Conservation (phyloP, 257 asterid genomes). For the Solanum etuberosum region DNA sequence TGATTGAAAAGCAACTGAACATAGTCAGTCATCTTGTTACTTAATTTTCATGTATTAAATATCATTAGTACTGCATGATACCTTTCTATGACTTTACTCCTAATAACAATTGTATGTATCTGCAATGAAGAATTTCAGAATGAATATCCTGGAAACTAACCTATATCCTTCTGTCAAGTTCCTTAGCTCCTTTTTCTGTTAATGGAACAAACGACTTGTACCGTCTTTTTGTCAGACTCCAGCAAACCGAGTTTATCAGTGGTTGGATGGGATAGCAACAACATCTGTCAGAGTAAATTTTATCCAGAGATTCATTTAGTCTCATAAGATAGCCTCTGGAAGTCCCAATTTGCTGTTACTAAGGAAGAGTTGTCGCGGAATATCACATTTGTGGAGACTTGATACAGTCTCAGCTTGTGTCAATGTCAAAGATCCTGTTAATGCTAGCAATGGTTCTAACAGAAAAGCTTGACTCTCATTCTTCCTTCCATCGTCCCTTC, state of each 20-base stretch:
- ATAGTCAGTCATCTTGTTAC: neutral
- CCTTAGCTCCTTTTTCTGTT: neutral
- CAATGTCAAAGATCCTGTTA: slow-evolving; percentile 40
- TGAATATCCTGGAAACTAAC: neutral
- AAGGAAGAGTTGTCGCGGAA: slow-evolving; percentile 45
- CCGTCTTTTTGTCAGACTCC: neutral
- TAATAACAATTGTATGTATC: neutral
- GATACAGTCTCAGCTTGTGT: slow-evolving; percentile 49
- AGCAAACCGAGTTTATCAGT: neutral
- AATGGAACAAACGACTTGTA: neutral
- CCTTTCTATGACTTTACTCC: neutral
- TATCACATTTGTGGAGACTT: slow-evolving; percentile 46
- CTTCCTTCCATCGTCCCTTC: slow-evolving; percentile 33
- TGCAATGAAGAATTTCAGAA: neutral
- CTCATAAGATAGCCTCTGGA: slow-evolving; percentile 51
- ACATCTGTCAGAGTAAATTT: neutral
- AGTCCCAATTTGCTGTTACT: slow-evolving; percentile 26
- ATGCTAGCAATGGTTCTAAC: slow-evolving; percentile 46
- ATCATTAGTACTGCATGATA: neutral
- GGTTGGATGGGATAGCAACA: slow-evolving; percentile 12
- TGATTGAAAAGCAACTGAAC: neutral
- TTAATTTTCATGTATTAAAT: neutral
- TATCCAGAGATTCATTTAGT: slow-evolving; percentile 12
- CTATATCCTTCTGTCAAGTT: neutral
- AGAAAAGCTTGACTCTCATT: slow-evolving; percentile 42